Evolutionary conservation across 495 filamentous ascomycete species (phyloP).

Genomic region (Elasticomyces elasticus): DNA sequence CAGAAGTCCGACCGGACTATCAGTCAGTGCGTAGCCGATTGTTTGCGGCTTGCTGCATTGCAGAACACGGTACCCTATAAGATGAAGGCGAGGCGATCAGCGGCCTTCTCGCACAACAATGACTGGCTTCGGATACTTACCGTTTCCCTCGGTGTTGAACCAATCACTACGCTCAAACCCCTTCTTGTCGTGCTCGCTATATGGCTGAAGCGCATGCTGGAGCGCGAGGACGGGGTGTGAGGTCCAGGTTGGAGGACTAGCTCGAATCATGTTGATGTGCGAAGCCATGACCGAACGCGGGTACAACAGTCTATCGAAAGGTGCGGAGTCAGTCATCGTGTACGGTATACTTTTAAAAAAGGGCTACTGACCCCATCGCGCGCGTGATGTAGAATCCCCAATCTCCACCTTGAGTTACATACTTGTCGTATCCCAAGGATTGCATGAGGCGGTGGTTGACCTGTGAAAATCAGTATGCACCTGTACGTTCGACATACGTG

Average conservation of each 20-base stretch:
- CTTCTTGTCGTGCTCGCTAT: constrained; percentile 19
- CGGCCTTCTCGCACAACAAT: too few species aligned
- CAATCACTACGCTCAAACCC: constrained; percentile 36
- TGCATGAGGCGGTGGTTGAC: constrained; percentile 53
- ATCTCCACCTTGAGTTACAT: constrained; percentile 60
- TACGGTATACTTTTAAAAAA: too few species aligned
- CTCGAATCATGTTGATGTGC: constrained; percentile 54
- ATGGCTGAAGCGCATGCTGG: constrained; percentile 35
- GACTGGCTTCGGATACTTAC: too few species aligned
- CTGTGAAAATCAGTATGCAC: constrained; percentile 20
- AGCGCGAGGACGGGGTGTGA: constrained; percentile 37
- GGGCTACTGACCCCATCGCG: constrained; percentile 44
- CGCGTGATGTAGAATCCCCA: constrained; percentile 58
- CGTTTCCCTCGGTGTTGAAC: constrained; percentile 44
- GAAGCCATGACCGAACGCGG: constrained; percentile 47
- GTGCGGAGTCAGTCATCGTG: too few species aligned
- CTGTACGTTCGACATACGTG: neutral
- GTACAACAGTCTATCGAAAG: constrained; percentile 39
- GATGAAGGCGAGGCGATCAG: too few species aligned
- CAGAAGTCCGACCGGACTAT: constrained; percentile 53
- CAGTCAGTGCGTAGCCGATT: constrained; percentile 44
- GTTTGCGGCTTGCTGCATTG: constrained; percentile 58
- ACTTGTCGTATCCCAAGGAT: constrained; percentile 53
- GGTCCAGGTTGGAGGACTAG: constrained; percentile 28
- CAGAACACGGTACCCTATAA: constrained; percentile 45